phyloP scores from a whole-genome alignment of 768 basidiomycete genomes.

The Pleurotus tuoliensis region DNA sequence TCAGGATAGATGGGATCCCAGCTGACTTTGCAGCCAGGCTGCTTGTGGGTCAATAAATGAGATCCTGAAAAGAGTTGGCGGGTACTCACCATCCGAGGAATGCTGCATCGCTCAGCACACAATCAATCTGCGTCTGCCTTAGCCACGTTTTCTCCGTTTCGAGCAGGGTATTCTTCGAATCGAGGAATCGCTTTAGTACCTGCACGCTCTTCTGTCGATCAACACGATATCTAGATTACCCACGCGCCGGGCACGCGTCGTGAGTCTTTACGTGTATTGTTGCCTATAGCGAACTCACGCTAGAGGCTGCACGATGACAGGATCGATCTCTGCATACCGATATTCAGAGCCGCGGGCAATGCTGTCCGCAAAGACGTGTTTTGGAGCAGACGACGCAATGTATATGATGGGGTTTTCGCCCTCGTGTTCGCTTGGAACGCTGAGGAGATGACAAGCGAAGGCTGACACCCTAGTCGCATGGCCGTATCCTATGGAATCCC shows the following conservation, averaged over 20 bases:
- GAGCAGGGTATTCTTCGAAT: slow-evolving; percentile 49
- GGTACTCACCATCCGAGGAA: slow-evolving; percentile 68
- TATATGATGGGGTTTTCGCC: slow-evolving; percentile 42
- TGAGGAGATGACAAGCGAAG: slow-evolving; percentile 57
- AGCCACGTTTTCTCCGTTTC: slow-evolving; percentile 60
- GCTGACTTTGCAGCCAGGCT: slow-evolving; percentile 65
- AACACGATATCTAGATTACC: slow-evolving; percentile 53
- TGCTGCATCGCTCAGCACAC: slow-evolving; percentile 73
- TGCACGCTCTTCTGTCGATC: slow-evolving; percentile 68
- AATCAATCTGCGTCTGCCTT: slow-evolving; percentile 41
- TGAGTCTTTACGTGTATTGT: too few species aligned
- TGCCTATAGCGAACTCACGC: slow-evolving; percentile 46
- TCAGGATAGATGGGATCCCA: slow-evolving; percentile 63
- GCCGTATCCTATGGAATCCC: slow-evolving; percentile 54
- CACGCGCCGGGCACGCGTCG: too few species aligned
- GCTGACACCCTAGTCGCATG: slow-evolving; percentile 83
- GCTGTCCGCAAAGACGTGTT: slow-evolving; percentile 65
- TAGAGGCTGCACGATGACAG: slow-evolving; percentile 76
- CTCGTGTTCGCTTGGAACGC: slow-evolving; percentile 23
- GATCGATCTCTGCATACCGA: slow-evolving; percentile 71
- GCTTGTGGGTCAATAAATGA: not conserved
- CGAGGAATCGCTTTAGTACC: slow-evolving; percentile 56
- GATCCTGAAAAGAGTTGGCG: not conserved
- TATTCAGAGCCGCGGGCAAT: slow-evolving; percentile 61
- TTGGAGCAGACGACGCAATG: slow-evolving; percentile 73